Conservation (phyloP, 2,329 filamentous ascomycete genomes). For the Botryotinia globosa region DNA sequence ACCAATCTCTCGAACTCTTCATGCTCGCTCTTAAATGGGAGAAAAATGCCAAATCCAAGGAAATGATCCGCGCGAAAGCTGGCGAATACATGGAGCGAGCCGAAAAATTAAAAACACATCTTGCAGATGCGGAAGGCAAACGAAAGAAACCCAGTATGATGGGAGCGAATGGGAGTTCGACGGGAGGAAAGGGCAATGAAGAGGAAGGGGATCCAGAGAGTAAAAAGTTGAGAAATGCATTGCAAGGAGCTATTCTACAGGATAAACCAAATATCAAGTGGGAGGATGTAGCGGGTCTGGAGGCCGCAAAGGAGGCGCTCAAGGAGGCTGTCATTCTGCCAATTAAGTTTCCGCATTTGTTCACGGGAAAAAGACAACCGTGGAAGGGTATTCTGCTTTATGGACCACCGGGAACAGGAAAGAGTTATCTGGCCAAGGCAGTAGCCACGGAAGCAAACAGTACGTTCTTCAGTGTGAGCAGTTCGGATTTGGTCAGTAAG, state of each 20-base stretch:
- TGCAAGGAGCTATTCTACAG: conserved; percentile 87
- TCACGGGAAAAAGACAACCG: conserved; percentile 91
- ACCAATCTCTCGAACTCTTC: conserved; percentile 92
- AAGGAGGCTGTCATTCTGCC: conserved; percentile 97
- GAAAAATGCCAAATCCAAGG: conserved; percentile 95
- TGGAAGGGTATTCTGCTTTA: conserved; percentile 98
- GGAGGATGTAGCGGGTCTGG: conserved; percentile 96
- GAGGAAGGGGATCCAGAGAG: conserved; percentile 78
- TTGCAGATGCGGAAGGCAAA: conserved; percentile 70
- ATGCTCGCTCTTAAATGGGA: conserved; percentile 99
- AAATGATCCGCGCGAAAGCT: conserved; percentile 94
- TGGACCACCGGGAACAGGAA: conserved; percentile 93
- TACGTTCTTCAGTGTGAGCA: conserved; percentile 98
- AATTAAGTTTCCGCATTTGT: conserved; percentile 97
- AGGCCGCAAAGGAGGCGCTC: conserved; percentile 90
- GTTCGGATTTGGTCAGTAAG: conserved; percentile 94
- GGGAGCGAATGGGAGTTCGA: conserved; percentile 67
- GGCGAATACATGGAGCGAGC: conserved; percentile 98
- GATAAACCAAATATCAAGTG: conserved; percentile 96
- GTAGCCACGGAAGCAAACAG: conserved; percentile 98
- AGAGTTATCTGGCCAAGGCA: conserved; percentile 95
- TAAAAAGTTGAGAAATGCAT: conserved; percentile 90
- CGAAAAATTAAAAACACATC: conserved; percentile 93
- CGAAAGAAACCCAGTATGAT: conserved; percentile 69
- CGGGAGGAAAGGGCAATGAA: conserved; percentile 60